Evolutionary conservation across 202 grass and related monocot species (phyloP), one percentile per base, ranked within the genome.

Genomic region (Panicum virgatum): DNA sequence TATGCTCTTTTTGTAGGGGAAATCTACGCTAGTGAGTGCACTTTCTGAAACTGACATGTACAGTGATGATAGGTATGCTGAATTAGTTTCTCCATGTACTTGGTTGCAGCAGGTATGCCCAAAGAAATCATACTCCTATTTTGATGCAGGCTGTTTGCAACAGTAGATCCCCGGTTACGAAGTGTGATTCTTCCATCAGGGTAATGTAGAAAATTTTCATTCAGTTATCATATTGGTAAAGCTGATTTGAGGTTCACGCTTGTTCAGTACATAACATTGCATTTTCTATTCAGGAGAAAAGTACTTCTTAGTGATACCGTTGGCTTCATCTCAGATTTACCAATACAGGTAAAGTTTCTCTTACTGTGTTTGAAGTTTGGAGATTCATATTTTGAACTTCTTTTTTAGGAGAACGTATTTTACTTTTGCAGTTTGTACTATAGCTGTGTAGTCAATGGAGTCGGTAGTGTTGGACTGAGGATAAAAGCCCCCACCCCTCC

Each of bases 161-260:
- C 96, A 80, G 96, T 95, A 62, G 96, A 98, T 95, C 92, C 96
- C 50, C 84, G 92, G 52, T 76, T 98, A 86, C 84, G 90, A 85
- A 98, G 89, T 86, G 90, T 98, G 58, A 90, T 98, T 83, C 92
- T 98, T 88, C 96, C 96, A 76, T 98, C 92, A 69, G 96, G 96
- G 92, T 95, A 95, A 78, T 75, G 47, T 58, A 52, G 56, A 62
- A 56, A 16, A 19, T 73, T 67, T 76, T 64, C 66, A 84, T 66
- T 40, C 84, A 80, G 30, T 14, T 86, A 77, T 75, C 18, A 50
- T 78, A 60, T 46, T 63, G 62, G 20, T 75, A 54, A 53, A 46
- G 43, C 54, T 82, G 9, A 57, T 68, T 37, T 76, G 18, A 14
- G n/a, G 43, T 78, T 80, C 68, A 48, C 9, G 15, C 62, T 74